Percentiles rank a stretch among this genome's conserved stretches.
phyloP scores from a whole-genome alignment of 495 filamentous ascomycete genomes.

The Aspergillus affinis region DNA sequence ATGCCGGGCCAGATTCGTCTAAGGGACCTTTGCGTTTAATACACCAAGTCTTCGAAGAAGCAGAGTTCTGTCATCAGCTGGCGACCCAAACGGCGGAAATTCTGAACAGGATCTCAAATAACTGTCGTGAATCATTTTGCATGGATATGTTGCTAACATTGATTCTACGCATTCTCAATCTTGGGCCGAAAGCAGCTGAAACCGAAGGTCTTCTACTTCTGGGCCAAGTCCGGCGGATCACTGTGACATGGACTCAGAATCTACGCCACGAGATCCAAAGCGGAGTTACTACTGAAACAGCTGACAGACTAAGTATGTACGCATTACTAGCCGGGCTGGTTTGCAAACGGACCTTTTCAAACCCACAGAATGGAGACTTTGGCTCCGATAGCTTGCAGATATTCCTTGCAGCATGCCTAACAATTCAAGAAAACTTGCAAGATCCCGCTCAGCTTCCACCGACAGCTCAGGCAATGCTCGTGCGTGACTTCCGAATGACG shows the following conservation, averaged over 20 bases:
- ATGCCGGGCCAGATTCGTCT: constrained; percentile 36
- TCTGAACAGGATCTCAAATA: constrained; percentile 33
- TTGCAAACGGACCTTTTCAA: constrained; percentile 16
- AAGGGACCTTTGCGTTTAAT: constrained; percentile 12
- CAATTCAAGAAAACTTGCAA: constrained; percentile 30
- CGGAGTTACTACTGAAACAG: background rate
- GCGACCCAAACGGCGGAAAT: constrained; percentile 21
- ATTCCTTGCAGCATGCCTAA: constrained; percentile 30
- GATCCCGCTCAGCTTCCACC: constrained; percentile 10
- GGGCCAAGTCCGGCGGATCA: background rate
- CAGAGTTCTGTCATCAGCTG: constrained; percentile 18
- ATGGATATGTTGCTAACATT: constrained; percentile 38
- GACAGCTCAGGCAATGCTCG: constrained; percentile 27
- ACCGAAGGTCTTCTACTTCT: background rate
- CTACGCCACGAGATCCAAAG: background rate
- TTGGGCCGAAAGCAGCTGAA: background rate
- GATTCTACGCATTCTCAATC: constrained; percentile 28
- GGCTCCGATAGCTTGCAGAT: constrained; percentile 16
- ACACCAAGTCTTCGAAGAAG: constrained; percentile 26
- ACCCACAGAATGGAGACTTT: constrained; percentile 9
- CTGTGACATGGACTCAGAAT: background rate
- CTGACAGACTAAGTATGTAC: background rate
- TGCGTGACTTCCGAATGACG: constrained; percentile 45
- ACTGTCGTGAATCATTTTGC: constrained; percentile 46
- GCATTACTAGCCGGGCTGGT: background rate